These are phyloP conservation scores for Eucalyptus sp. DNA, from an alignment of 345 rosid species.

Conservation along the genomic window DNA sequence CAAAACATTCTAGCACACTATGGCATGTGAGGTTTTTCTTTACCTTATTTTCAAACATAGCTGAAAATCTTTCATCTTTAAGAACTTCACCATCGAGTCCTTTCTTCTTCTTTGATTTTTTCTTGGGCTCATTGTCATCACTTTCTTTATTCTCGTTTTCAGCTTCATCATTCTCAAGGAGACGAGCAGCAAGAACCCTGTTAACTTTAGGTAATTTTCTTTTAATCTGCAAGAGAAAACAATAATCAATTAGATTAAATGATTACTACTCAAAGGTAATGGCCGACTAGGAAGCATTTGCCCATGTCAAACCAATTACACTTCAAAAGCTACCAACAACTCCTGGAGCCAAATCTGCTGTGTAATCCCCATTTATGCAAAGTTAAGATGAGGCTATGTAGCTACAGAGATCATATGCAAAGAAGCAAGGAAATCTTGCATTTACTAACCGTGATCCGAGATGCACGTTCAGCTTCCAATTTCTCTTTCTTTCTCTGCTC, in stretches of 20 bases:
- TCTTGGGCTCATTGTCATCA: conserved; percentile 39
- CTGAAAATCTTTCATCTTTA: conserved; percentile 45
- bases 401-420: neutral
- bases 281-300: neutral
- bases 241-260: neutral
- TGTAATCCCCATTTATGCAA: neutral
- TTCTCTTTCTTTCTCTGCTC: conserved; percentile 57
- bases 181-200: conserved; percentile 44
- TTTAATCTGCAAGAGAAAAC: conserved; percentile 28
- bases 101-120: conserved; percentile 68
- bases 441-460: conserved; percentile 70
- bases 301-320: neutral
- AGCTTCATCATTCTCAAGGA: conserved; percentile 42
- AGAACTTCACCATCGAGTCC: conserved; percentile 32
- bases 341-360: neutral
- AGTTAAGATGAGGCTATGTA: neutral
- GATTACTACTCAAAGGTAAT: neutral
- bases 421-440: neutral
- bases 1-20: neutral
- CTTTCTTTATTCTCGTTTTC: conserved; percentile 28
- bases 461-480: conserved; percentile 33
- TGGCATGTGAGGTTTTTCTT: neutral
- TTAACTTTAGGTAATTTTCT: conserved; percentile 73
- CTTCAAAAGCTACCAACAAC: neutral
- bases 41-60: conserved; percentile 60